These are phyloP conservation scores for Metrosideros polymorpha DNA, from an alignment of 441 rosid genomes.

Conservation along the genomic window DNA sequence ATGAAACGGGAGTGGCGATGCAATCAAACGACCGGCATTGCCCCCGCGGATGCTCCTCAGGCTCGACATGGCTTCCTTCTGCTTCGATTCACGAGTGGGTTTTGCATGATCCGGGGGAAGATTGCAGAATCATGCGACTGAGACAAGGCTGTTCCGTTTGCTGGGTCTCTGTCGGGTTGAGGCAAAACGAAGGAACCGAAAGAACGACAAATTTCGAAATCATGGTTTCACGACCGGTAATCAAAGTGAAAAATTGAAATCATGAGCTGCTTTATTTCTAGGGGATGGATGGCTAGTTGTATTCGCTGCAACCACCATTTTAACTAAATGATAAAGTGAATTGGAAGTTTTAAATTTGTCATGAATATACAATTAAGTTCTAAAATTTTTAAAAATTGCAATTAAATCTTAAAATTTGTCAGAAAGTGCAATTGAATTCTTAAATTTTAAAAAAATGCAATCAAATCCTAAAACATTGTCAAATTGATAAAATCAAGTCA, in stretches of 20 bases:
- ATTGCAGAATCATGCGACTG: not conserved
- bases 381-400: too few relatives aligned
- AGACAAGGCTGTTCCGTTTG: not conserved
- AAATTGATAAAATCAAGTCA: too few relatives aligned
- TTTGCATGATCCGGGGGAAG: not conserved
- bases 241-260: not conserved
- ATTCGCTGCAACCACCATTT: not conserved
- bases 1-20: not conserved
- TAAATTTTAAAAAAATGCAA: too few relatives aligned
- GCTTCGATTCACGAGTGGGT: not conserved
- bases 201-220: not conserved
- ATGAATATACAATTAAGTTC: too few relatives aligned
- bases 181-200: not conserved
- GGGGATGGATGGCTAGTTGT: not conserved
- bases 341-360: accelerated
- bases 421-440: too few relatives aligned
- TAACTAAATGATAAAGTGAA: too few relatives aligned
- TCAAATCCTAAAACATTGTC: too few relatives aligned
- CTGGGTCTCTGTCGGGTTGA: not conserved
- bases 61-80: not conserved
- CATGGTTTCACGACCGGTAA: not conserved
- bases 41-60: not conserved
- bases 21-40: not conserved
- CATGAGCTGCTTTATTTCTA: not conserved
- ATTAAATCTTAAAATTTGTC: too few relatives aligned